phyloP scores from a whole-genome alignment of 164 flowering plant species.

The Vitis labrusca region DNA sequence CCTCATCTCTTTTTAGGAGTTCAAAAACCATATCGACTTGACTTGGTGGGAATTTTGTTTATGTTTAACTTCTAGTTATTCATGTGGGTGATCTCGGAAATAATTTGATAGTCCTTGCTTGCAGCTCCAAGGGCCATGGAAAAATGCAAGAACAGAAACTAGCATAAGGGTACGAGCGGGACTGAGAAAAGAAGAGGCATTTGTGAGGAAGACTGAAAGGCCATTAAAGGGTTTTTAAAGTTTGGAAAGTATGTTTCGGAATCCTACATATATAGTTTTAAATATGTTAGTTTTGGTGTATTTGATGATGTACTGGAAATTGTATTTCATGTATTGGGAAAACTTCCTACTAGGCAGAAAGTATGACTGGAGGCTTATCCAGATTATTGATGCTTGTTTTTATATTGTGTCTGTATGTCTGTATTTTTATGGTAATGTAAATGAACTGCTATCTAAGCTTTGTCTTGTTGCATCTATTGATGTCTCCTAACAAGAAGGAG shows the following conservation, averaged over 20 bases:
- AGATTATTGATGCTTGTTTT: slow-evolving; percentile 6
- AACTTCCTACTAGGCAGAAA: slow-evolving; percentile 14
- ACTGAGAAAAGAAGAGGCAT: not conserved
- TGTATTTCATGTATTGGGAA: not conserved
- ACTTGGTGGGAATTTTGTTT: not conserved
- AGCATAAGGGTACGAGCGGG: not conserved
- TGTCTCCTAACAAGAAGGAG: not conserved
- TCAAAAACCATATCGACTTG: too few species aligned
- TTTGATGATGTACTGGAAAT: slow-evolving; percentile 2
- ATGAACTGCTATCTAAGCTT: slow-evolving; percentile 6
- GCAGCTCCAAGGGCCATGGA: slow-evolving; percentile 62
- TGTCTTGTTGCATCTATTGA: slow-evolving; percentile 4
- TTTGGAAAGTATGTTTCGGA: slow-evolving; percentile 6
- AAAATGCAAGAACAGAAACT: slow-evolving; percentile 37
- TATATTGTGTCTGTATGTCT: slow-evolving; percentile 1
- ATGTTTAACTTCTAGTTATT: not conserved
- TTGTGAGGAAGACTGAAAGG: too few species aligned
- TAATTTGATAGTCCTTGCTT: slow-evolving; percentile 3
- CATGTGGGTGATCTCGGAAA: not conserved
- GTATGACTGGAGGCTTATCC: slow-evolving; percentile 13
- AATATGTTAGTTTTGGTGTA: slow-evolving; percentile 16
- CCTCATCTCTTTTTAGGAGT: too few species aligned
- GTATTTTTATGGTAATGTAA: slow-evolving; percentile 14
- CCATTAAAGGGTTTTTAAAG: not conserved
- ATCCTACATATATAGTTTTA: slow-evolving; percentile 9